Base-by-base conservation (phyloP, 1,139 yeast species). In the Hanseniaspora uvarum region DNA sequence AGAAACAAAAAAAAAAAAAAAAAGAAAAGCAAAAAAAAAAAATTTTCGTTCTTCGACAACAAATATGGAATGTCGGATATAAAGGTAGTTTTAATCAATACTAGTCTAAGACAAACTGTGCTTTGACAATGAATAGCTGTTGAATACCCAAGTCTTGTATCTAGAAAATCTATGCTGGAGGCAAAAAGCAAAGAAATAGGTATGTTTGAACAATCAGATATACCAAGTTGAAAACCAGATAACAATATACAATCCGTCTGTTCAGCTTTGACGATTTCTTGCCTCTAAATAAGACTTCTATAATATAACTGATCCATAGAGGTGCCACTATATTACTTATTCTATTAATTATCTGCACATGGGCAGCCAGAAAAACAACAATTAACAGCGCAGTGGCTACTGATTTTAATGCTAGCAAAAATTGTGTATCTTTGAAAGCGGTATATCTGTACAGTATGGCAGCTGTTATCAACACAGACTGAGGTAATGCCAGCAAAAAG, bases 311-410 rank as follows among this genome's bases (percentile, higher is more conserved):
- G 87, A 86, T 8, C 53, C 46, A 41, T 19, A 49, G 34, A 3
- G 53, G 53, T 8, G 53, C 41, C 14, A 41, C 23, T n/a, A 21
- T 16, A 28, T 94, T 76, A 8, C 83, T 78, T 5, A 89, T 77
- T 53, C 98, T 73, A 48, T 86, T 86, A 56, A 89, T 72, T 44
- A 89, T 87, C 67, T 92, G 98, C 39, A 83, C 85, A 65, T 92
- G 92, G 79, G 94, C 84, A 59, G 81, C 72, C 50, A 80, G 69
- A 2, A 81, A 52, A 5, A 83, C 80, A 4, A 83, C 70, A 4
- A 78, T 50, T 3, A 81, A 57, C 56, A 82, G 70, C 0, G 75
- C 61, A 0, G 61, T 53, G 21, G 77, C 68, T 2, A 79, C 68
- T 18, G 34, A 19, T 41, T 72, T 59, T 16, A 76, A 57, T 24